These are phyloP conservation scores for Sporothrix phasma DNA, from an alignment of 2,329 filamentous ascomycete genomes.

Conservation along the genomic window DNA sequence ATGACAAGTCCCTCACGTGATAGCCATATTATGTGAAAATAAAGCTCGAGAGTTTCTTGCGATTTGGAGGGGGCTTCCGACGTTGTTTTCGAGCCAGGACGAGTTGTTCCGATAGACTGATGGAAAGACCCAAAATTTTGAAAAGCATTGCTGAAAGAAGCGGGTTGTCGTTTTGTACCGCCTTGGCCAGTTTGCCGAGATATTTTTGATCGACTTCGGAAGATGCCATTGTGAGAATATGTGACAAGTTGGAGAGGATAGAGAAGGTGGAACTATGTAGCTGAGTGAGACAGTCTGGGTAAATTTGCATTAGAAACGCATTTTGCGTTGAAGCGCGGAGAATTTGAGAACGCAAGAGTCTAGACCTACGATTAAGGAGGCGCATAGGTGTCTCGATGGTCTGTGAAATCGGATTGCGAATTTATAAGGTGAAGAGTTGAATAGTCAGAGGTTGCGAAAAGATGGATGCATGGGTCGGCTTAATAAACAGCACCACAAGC, in stretches of 20 bases:
- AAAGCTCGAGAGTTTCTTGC: slow-evolving; percentile 70
- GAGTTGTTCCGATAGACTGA: slow-evolving; percentile 76
- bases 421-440: neutral
- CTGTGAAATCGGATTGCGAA: neutral
- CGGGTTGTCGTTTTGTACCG: slow-evolving; percentile 66
- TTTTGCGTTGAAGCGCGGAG: neutral
- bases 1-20: slow-evolving; percentile 83
- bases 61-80: slow-evolving; percentile 68
- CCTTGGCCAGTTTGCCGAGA: slow-evolving; percentile 75
- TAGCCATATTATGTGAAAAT: slow-evolving; percentile 88
- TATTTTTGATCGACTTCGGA: slow-evolving; percentile 98
- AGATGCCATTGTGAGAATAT: slow-evolving; percentile 64
- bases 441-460: neutral
- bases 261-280: neutral
- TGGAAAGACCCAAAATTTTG: slow-evolving; percentile 82
- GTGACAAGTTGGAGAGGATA: neutral
- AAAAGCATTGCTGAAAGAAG: slow-evolving; percentile 75
- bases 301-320: neutral
- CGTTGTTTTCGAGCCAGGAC: slow-evolving; percentile 74
- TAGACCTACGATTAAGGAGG: neutral
- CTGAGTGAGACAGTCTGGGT: neutral
- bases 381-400: neutral
- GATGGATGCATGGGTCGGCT: neutral
- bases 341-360: neutral
- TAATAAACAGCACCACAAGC: slow-evolving; percentile 12